These are phyloP conservation scores for Ceratocystis variospora DNA, from an alignment of 2,329 filamentous ascomycete species.

Conservation along the genomic window DNA sequence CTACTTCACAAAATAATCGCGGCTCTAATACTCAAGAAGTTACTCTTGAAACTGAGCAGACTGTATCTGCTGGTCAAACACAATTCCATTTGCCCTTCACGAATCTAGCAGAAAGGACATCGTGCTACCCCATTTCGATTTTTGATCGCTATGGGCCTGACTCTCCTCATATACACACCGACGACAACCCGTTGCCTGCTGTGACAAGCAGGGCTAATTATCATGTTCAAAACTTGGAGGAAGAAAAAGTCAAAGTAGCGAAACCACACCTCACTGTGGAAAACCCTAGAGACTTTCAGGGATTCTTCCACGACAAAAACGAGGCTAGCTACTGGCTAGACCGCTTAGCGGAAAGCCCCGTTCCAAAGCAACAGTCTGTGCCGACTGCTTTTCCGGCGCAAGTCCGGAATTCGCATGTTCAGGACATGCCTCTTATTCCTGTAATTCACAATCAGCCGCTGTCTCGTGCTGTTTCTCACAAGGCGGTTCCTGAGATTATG, in stretches of 20 bases:
- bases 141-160: conserved; percentile 13
- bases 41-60: neutral
- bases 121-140: conserved; percentile 18
- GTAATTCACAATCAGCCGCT: conserved; percentile 12
- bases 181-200: neutral
- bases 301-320: conserved; percentile 2
- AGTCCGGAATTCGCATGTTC: conserved; percentile 3
- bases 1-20: neutral
- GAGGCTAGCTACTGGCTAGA: conserved; percentile 16
- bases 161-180: conserved; percentile 8
- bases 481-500: conserved; percentile 1
- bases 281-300: neutral
- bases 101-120: conserved; percentile 1
- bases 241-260: neutral
- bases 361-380: conserved; percentile 12
- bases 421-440: conserved; percentile 12
- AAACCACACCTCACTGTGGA: neutral
- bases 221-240: neutral
- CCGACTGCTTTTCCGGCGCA: conserved; percentile 5
- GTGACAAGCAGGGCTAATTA: neutral
- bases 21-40: neutral
- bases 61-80: neutral
- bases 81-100: neutral
- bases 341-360: conserved; percentile 15
- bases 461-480: conserved; percentile 15